These are phyloP conservation scores for Suillus discolor DNA, from an alignment of 768 basidiomycete genomes.

Conservation along the genomic window DNA sequence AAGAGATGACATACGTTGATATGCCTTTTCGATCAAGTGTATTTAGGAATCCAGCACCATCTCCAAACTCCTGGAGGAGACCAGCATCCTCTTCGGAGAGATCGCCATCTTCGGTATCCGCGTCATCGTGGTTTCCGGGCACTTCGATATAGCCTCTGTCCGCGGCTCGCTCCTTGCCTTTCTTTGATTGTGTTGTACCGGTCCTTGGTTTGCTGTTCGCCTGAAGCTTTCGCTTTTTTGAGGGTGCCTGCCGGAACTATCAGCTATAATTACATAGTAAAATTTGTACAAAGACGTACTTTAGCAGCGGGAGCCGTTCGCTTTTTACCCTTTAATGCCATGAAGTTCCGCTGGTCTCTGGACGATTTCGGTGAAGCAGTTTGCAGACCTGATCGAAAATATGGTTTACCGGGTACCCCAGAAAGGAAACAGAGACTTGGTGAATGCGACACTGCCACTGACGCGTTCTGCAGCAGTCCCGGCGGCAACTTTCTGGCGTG, in stretches of 20 bases:
- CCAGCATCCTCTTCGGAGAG: conserved; percentile 73
- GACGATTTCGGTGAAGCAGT: background rate
- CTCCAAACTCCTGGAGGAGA: conserved; percentile 66
- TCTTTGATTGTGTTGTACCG: conserved; percentile 33
- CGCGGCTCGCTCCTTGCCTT: conserved; percentile 62
- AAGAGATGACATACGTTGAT: conserved; percentile 55
- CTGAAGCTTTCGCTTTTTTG: conserved; percentile 65
- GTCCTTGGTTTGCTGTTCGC: conserved; percentile 27
- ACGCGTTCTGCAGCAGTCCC: background rate
- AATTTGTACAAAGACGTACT: conserved; percentile 22
- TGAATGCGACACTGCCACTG: conserved; percentile 7
- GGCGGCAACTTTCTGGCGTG: background rate
- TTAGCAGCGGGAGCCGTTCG: conserved; percentile 33
- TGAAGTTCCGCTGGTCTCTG: conserved; percentile 10
- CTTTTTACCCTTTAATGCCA: conserved; percentile 36
- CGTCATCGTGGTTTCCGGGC: conserved; percentile 36
- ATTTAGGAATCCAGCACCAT: conserved; percentile 65
- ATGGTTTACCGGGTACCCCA: background rate
- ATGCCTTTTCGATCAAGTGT: conserved; percentile 79
- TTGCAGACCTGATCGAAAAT: background rate
- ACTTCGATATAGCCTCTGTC: conserved; percentile 66
- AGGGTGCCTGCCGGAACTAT: conserved; percentile 34
- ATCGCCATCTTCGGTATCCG: conserved; percentile 35
- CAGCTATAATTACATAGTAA: background rate
- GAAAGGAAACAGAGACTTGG: background rate